These are phyloP conservation scores for Penicillium capsulatum DNA, from an alignment of 2,329 filamentous ascomycete genomes.

Conservation along the genomic window DNA sequence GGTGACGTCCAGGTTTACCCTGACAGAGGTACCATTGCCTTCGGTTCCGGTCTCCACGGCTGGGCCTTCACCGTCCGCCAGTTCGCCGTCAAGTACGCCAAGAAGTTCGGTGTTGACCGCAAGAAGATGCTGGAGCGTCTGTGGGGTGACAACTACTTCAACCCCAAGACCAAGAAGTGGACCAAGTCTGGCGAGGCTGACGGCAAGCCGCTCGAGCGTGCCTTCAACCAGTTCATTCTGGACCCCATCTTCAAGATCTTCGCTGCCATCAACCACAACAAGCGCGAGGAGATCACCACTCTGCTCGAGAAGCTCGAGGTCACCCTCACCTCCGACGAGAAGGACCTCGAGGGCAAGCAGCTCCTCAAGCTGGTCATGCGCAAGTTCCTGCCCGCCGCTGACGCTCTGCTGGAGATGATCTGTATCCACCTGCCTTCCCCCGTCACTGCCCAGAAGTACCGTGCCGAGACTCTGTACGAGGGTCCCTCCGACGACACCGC, in stretches of 20 bases:
- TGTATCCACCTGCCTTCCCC: slow-evolving; percentile 98
- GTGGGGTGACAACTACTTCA: slow-evolving; percentile 99
- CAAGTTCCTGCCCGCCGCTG: slow-evolving; percentile 96
- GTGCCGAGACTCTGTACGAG: slow-evolving; percentile 98
- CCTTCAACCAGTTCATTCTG: slow-evolving; percentile 99
- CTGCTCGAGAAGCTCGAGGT: slow-evolving; percentile 92
- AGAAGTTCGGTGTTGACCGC: slow-evolving; percentile 99
- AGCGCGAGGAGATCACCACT: slow-evolving; percentile 81
- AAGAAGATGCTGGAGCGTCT: slow-evolving; percentile 99
- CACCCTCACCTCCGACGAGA: slow-evolving; percentile 83
- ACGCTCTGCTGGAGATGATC: slow-evolving; percentile 99
- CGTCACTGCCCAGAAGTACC: slow-evolving; percentile 93
- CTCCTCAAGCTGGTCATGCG: slow-evolving; percentile 98
- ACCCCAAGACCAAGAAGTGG: slow-evolving; percentile 99
- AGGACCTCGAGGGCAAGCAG: slow-evolving; percentile 92
- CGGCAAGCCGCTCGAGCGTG: slow-evolving; percentile 89
- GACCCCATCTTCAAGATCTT: slow-evolving; percentile 99
- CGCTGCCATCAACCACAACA: slow-evolving; percentile 93
- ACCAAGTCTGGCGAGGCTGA: slow-evolving; percentile 79
- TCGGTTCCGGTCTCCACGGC: slow-evolving; percentile 99
- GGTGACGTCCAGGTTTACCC: slow-evolving; percentile 99
- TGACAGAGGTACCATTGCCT: slow-evolving; percentile 94
- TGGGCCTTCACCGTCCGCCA: slow-evolving; percentile 99
- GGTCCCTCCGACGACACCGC: slow-evolving; percentile 89
- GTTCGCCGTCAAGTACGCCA: slow-evolving; percentile 92